phyloP scores from a whole-genome alignment of 768 basidiomycete genomes.

The Amanita pseudoporphyria region DNA sequence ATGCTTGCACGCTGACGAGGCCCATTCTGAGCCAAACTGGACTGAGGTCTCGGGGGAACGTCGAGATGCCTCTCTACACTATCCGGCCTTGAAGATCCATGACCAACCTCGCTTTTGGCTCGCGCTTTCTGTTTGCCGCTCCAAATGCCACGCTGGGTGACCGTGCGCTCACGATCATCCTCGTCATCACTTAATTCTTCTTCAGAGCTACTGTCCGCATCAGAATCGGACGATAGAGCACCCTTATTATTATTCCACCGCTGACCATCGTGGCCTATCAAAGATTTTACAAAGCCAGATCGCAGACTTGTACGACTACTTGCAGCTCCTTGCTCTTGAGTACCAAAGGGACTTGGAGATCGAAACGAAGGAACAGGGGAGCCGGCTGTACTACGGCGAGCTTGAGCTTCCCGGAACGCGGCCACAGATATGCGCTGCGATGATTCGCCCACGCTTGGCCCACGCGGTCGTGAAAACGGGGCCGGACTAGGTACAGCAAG shows the following conservation, averaged over 20 bases:
- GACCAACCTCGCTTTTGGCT: slow-evolving; percentile 23
- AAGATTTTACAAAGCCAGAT: not conserved
- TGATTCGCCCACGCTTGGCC: slow-evolving; percentile 46
- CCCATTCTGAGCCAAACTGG: slow-evolving; percentile 23
- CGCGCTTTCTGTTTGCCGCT: not conserved
- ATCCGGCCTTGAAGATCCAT: slow-evolving; percentile 17
- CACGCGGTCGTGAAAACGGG: slow-evolving; percentile 50
- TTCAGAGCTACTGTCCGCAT: slow-evolving; percentile 16
- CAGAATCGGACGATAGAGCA: slow-evolving; percentile 21
- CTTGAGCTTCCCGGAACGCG: slow-evolving; percentile 72
- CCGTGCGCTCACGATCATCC: slow-evolving; percentile 14
- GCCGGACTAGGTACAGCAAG: slow-evolving; percentile 35
- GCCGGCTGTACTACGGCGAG: slow-evolving; percentile 49
- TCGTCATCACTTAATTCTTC: slow-evolving; percentile 15
- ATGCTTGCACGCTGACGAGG: slow-evolving; percentile 39
- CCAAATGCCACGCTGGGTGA: slow-evolving; percentile 9
- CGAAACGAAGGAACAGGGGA: slow-evolving; percentile 48
- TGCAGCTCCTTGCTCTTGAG: slow-evolving; percentile 14
- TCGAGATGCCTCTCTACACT: slow-evolving; percentile 7
- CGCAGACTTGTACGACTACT: slow-evolving; percentile 16
- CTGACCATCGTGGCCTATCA: slow-evolving; percentile 1
- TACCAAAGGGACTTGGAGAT: slow-evolving; percentile 26
- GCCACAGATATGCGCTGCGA: slow-evolving; percentile 74
- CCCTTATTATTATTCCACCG: slow-evolving; percentile 1
- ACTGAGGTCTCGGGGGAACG: slow-evolving; percentile 22